Evolutionary conservation across 2,329 filamentous ascomycete genomes (phyloP), one percentile per base, ranked within the genome.

Genomic region (Fusarium dimerum): DNA sequence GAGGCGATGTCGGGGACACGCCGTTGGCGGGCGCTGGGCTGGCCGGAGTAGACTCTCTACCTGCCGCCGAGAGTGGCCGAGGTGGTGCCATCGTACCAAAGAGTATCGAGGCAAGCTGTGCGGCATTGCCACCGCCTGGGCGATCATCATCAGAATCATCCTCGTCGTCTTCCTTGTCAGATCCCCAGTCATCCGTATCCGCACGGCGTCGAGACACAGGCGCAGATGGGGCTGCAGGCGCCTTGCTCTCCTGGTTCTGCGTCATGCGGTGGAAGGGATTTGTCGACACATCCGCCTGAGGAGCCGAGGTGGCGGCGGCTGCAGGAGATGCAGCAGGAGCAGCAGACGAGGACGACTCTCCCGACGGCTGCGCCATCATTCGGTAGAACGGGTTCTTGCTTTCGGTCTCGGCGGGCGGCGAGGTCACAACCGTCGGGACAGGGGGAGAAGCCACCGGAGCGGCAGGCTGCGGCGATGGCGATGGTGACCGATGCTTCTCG

Each of bases 81-180:
- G 94, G 93, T 39, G 94, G 93, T 10, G 84, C 93, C 92, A 99
- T 97, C 47, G 92, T 96, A 53, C 94, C 93, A 69, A 99, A 99
- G 17, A 99, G 81, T 55, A 97, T 94, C 7, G 90, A 96, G 15
- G 94, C 94, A 38, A 99, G 83, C 64, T 96, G 90, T 55, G 95
- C 94, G 45, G 94, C 94, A 62, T 85, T 91, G 53, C 88, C 86
- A 49, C 90, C 90, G 46, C 89, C 89, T 16, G 90, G 87, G 10
- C 87, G 83, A 48, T 92, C 88, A 50, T 92, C 89, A 50, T 93
- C 62, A 26, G 60, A 63, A 9, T 63, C 60, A 15, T 88, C 86
- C 4, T 80, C 78, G 17, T 79, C 76, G 17, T 76, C 74, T 30
- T 78, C 74, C 64, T 82, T 85, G 54, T 88, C 87, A 13, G 90